These are phyloP conservation scores for Candida sphagnicola DNA, from an alignment of 805 yeast species.

Conservation along the genomic window DNA sequence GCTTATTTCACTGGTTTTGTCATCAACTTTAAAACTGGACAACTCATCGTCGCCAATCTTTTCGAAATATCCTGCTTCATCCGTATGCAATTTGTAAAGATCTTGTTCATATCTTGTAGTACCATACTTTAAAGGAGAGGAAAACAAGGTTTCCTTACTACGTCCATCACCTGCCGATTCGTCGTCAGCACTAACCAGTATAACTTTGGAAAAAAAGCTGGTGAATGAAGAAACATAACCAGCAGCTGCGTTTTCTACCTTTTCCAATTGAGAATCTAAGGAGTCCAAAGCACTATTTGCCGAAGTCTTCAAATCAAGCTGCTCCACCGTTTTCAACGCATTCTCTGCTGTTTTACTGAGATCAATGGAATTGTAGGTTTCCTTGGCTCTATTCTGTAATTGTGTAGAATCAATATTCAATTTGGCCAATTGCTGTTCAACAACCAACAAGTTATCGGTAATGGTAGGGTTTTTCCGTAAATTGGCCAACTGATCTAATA, in stretches of 20 bases:
- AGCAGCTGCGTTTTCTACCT: constrained; percentile 67
- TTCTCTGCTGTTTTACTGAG: constrained; percentile 5
- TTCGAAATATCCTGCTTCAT: constrained; percentile 16
- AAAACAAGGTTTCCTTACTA: constrained; percentile 18
- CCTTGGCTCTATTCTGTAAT: background rate
- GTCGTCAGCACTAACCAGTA: constrained; percentile 21
- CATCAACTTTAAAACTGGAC: constrained; percentile 38
- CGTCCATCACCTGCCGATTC: constrained; percentile 4
- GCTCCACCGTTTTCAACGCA: constrained; percentile 12
- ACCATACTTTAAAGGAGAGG: constrained; percentile 26
- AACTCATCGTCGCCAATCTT: constrained; percentile 12
- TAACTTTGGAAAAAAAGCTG: constrained; percentile 45
- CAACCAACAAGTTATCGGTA: constrained; percentile 18
- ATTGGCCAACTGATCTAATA: constrained; percentile 24
- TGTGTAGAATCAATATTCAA: constrained; percentile 10
- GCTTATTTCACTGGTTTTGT: constrained; percentile 49
- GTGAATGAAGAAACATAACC: constrained; percentile 55
- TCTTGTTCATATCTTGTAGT: constrained; percentile 37
- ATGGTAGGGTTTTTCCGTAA: constrained; percentile 18
- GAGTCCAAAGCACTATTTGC: constrained; percentile 62
- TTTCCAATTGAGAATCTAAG: constrained; percentile 67
- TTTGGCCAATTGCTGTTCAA: constrained; percentile 26
- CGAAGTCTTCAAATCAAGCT: constrained; percentile 20
- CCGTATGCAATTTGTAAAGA: constrained; percentile 36
- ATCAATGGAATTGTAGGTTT: background rate